Evolutionary conservation across 2,329 filamentous ascomycete species (phyloP).

Genomic region (Alternaria alternata): DNA sequence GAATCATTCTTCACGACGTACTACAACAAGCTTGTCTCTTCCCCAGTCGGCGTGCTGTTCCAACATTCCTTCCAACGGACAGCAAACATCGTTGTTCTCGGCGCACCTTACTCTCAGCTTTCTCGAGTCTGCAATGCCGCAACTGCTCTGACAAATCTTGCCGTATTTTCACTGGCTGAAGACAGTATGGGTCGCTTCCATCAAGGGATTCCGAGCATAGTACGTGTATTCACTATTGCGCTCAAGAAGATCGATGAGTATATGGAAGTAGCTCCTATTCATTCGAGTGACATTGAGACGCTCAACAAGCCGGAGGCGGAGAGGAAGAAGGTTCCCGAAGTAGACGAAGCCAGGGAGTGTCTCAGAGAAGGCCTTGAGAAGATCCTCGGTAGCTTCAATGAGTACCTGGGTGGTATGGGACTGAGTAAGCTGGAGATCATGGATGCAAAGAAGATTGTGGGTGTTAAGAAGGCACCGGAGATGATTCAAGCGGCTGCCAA

Average conservation of each 20-base stretch:
- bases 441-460: slow-evolving; percentile 57
- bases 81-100: slow-evolving; percentile 73
- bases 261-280: slow-evolving; percentile 64
- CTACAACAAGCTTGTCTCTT: slow-evolving; percentile 43
- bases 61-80: slow-evolving; percentile 72
- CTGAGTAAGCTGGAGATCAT: slow-evolving; percentile 75
- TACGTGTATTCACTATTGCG: slow-evolving; percentile 74
- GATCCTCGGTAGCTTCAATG: slow-evolving; percentile 75
- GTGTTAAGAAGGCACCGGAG: slow-evolving; percentile 27
- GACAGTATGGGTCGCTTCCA: slow-evolving; percentile 89
- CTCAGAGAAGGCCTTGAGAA: slow-evolving; percentile 71
- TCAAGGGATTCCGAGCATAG: slow-evolving; percentile 75
- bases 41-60: slow-evolving; percentile 71
- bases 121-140: slow-evolving; percentile 60
- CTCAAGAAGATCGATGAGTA: slow-evolving; percentile 76
- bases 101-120: slow-evolving; percentile 72
- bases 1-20: slow-evolving; percentile 38
- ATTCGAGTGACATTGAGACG: slow-evolving; percentile 81
- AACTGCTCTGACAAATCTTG: slow-evolving; percentile 73
- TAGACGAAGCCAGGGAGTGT: slow-evolving; percentile 73
- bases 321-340: slow-evolving; percentile 63
- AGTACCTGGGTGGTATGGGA: slow-evolving; percentile 75
- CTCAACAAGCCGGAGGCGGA: slow-evolving; percentile 54
- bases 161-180: slow-evolving; percentile 77
- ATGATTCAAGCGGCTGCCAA: slow-evolving; percentile 28